phyloP scores from a whole-genome alignment of 1,139 yeast genomes.

The Blastobotrys elegans region DNA sequence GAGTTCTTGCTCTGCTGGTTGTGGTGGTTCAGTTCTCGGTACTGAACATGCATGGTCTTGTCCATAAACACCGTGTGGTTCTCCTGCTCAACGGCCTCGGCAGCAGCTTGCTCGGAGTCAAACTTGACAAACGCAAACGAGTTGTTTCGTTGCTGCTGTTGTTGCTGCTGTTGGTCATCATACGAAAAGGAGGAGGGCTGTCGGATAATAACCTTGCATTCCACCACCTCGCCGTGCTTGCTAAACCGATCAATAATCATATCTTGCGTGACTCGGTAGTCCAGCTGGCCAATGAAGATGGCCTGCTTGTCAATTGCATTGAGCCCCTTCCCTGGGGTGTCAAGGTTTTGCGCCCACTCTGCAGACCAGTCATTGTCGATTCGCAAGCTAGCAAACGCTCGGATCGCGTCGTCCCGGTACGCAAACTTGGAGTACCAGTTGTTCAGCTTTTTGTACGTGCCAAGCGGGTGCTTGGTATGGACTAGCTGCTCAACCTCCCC shows the following conservation, averaged over 20 bases:
- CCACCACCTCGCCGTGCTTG: conserved; percentile 59
- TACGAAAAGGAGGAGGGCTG: conserved; percentile 6
- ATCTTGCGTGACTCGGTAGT: conserved; percentile 49
- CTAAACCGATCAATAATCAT: conserved; percentile 54
- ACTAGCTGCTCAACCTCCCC: conserved; percentile 74
- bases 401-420: conserved; percentile 84
- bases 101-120: conserved; percentile 46
- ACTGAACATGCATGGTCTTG: conserved; percentile 79
- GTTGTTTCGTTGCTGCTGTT: conserved; percentile 35
- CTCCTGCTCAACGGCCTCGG: conserved; percentile 39
- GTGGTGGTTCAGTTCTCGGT: conserved; percentile 51
- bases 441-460: conserved; percentile 26
- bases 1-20: conserved; percentile 7
- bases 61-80: conserved; percentile 71
- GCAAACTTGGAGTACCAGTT: conserved; percentile 81
- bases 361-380: conserved; percentile 42
- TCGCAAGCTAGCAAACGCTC: conserved; percentile 56
- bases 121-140: conserved; percentile 72
- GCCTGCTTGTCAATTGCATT: conserved; percentile 62
- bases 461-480: conserved; percentile 12
- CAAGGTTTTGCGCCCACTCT: conserved; percentile 81
- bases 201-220: conserved; percentile 25
- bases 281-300: conserved; percentile 72
- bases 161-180: neutral
- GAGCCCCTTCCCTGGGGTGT: conserved; percentile 21